Conservation (phyloP, 2,329 filamentous ascomycete species). For the Tolypocladium endophyticum region DNA sequence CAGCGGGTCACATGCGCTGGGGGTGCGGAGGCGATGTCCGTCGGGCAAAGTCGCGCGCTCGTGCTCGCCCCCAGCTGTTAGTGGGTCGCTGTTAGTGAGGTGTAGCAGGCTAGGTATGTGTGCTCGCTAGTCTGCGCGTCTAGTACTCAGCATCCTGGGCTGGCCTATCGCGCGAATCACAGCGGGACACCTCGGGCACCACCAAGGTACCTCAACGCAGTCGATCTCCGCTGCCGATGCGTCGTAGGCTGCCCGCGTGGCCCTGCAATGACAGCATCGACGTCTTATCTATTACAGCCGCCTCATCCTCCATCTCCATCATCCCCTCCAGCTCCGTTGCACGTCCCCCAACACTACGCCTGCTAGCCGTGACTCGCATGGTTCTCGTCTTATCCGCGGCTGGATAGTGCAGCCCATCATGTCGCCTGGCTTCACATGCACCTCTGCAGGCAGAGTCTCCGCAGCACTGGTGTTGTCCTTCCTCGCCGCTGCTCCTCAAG, state of each 20-base stretch:
- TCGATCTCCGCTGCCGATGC: neutral
- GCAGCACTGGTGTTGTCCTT: conserved; percentile 55
- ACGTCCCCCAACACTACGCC: neutral
- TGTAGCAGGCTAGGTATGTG: neutral
- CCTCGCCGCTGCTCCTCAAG: conserved; percentile 45
- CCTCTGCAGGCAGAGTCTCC: conserved; percentile 52
- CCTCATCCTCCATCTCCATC: neutral
- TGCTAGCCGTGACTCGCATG: neutral
- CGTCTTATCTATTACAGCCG: too few relatives aligned
- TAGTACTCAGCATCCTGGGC: rapidly evolving
- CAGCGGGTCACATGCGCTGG: conserved; percentile 2
- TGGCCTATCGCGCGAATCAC: neutral
- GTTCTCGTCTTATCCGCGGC: neutral
- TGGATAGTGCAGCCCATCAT: conserved; percentile 3
- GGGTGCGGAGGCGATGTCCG: neutral
- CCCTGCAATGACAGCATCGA: conserved; percentile 11
- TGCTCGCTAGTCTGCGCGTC: rapidly evolving
- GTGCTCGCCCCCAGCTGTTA: neutral
- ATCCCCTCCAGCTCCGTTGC: neutral
- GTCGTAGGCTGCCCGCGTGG: conserved; percentile 3
- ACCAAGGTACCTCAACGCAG: neutral
- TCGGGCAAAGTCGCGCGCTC: neutral
- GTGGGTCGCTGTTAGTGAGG: neutral
- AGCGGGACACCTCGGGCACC: neutral
- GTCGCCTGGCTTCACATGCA: conserved; percentile 23